Percentiles rank a stretch among this genome's conserved stretches.
Evolutionary conservation across 306 rosid genomes (phyloP).

Genomic region (Amphicarpaea edgeworthii): DNA sequence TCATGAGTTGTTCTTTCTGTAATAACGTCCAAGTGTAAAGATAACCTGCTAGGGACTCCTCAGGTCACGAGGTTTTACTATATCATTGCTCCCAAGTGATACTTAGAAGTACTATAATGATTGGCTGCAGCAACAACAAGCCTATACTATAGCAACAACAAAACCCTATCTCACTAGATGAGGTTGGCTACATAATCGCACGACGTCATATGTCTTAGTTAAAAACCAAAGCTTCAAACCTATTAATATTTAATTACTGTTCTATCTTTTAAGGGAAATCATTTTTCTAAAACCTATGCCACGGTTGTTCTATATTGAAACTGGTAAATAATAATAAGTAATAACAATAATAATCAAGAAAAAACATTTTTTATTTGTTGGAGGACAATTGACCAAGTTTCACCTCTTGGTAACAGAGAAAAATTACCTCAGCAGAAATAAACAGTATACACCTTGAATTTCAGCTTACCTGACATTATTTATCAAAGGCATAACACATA

Average conservation of each 20-base stretch:
- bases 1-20: too few relatives aligned
- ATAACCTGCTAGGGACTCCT: too few relatives aligned
- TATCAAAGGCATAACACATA: not conserved
- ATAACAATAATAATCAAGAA: not conserved
- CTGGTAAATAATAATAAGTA: not conserved
- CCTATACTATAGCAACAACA: not conserved
- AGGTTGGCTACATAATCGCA: too few relatives aligned
- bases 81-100: too few relatives aligned
- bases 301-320: not conserved
- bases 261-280: not conserved
- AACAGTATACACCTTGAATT: not conserved
- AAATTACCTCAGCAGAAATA: not conserved
- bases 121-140: too few relatives aligned
- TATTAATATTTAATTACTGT: not conserved
- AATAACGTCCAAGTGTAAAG: too few relatives aligned
- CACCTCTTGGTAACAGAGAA: constrained; percentile 3
- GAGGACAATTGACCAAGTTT: not conserved
- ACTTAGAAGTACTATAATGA: too few relatives aligned
- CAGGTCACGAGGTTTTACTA: too few relatives aligned
- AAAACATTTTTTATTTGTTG: not conserved
- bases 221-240: too few relatives aligned
- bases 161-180: too few relatives aligned
- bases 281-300: not conserved
- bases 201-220: too few relatives aligned
- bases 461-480: not conserved